A percentile compares a stretch with the other conserved stretches of the same genome.
phyloP scores from a whole-genome alignment of 2,329 filamentous ascomycete genomes.

The Corinectria fuckeliana region DNA sequence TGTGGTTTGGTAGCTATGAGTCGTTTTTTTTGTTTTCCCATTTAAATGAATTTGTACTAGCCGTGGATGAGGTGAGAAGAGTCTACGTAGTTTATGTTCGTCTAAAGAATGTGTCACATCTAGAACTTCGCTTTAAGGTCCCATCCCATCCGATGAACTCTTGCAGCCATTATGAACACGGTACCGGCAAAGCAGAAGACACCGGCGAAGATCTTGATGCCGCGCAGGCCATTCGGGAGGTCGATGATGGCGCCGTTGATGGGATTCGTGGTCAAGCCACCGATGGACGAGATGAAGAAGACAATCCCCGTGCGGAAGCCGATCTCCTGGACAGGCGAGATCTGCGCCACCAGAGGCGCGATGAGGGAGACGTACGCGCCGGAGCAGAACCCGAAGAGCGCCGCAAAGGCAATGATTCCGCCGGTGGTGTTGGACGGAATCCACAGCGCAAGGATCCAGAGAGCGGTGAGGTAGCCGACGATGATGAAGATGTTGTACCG shows the following conservation, averaged over 20 bases:
- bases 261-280: constrained; percentile 63
- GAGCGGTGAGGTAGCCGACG: constrained; percentile 51
- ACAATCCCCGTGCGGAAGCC: constrained; percentile 44
- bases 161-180: constrained; percentile 21
- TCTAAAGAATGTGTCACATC: neutral
- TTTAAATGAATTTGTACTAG: neutral
- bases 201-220: constrained; percentile 46
- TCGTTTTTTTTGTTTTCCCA: too few relatives aligned
- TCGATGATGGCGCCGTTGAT: constrained; percentile 58
- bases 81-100: neutral
- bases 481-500: constrained; percentile 53
- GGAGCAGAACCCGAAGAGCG: constrained; percentile 51
- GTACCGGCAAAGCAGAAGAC: constrained; percentile 31
- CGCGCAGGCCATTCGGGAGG: constrained; percentile 38
- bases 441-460: constrained; percentile 52
- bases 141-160: constrained; percentile 14
- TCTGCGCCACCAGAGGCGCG: constrained; percentile 51
- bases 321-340: constrained; percentile 36
- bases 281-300: constrained; percentile 61
- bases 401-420: constrained; percentile 47
- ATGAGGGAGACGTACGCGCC: constrained; percentile 51
- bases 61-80: neutral
- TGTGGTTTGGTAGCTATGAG: too few relatives aligned
- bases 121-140: constrained; percentile 1
- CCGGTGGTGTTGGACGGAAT: constrained; percentile 42